A percentile compares a stretch with the other conserved stretches of the same genome.
Conservation (phyloP, 2,329 filamentous ascomycete genomes). For the Cercospora sesami region DNA sequence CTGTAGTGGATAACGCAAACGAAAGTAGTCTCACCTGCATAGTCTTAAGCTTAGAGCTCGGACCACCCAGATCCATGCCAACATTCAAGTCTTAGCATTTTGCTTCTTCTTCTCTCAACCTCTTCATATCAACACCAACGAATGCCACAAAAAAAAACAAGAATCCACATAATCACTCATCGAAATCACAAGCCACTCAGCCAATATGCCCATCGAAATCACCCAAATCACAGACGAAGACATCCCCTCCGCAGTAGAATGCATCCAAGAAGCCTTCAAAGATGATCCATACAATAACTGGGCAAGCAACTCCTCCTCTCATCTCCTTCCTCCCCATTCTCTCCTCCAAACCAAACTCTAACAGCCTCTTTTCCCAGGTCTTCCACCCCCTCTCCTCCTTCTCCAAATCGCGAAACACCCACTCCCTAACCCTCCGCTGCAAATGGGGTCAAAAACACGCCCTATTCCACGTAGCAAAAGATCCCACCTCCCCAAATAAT, state of each 20-base stretch:
- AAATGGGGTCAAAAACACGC: neutral
- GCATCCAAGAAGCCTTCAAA: neutral
- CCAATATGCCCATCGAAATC: neutral
- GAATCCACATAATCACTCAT: neutral
- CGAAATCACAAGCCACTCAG: too few relatives aligned
- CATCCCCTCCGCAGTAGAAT: neutral
- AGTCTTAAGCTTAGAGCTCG: too few relatives aligned
- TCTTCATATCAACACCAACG: neutral
- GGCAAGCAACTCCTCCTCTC: neutral
- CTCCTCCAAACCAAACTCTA: too few relatives aligned
- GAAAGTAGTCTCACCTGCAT: too few relatives aligned
- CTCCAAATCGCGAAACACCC: neutral
- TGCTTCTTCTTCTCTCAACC: neutral
- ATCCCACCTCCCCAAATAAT: too few relatives aligned
- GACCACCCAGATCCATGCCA: too few relatives aligned
- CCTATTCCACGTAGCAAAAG: neutral
- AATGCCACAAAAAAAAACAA: neutral
- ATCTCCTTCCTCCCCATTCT: neutral
- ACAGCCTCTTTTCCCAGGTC: neutral
- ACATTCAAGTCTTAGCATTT: neutral
- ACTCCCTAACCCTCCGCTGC: neutral
- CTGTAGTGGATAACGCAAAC: too few relatives aligned
- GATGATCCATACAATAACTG: neutral
- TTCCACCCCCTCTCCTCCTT: neutral
- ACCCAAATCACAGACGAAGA: neutral